A percentile compares a stretch with the other conserved stretches of the same genome.
These are phyloP conservation scores for Candida easanensis DNA, from an alignment of 805 yeast species.

Conservation along the genomic window DNA sequence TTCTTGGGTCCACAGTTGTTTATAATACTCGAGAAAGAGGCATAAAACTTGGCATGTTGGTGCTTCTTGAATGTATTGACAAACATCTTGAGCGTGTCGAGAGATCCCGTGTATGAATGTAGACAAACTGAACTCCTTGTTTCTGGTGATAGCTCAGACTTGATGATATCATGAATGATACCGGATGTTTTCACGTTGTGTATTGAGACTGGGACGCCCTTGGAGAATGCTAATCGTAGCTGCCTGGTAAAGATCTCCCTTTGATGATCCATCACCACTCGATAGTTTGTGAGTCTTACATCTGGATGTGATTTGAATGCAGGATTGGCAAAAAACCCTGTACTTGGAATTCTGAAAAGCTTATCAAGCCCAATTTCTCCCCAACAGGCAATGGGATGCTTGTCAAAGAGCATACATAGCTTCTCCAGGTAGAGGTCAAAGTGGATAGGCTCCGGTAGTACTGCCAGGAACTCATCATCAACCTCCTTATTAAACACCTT, in stretches of 20 bases:
- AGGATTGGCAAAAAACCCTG: slow-evolving; percentile 49
- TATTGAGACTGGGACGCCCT: slow-evolving; percentile 56
- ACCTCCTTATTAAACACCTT: slow-evolving; percentile 42
- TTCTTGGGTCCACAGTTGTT: slow-evolving; percentile 12
- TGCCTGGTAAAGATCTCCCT: slow-evolving; percentile 45
- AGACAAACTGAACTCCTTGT: slow-evolving; percentile 49
- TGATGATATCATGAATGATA: slow-evolving; percentile 44
- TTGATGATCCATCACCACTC: slow-evolving; percentile 70
- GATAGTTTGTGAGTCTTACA: slow-evolving; percentile 38
- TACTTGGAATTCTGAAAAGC: slow-evolving; percentile 60
- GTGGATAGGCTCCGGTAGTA: slow-evolving; percentile 60
- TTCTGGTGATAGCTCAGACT: slow-evolving; percentile 11
- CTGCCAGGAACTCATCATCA: slow-evolving; percentile 36
- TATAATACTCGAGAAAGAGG: slow-evolving; percentile 14
- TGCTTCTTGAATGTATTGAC: slow-evolving; percentile 23
- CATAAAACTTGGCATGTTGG: slow-evolving; percentile 6
- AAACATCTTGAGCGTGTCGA: slow-evolving; percentile 59
- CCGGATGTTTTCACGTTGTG: slow-evolving; percentile 88
- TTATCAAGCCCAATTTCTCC: slow-evolving; percentile 96
- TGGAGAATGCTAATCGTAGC: slow-evolving; percentile 50
- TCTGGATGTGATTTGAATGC: slow-evolving; percentile 7
- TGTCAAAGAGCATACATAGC: slow-evolving; percentile 14
- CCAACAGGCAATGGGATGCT: slow-evolving; percentile 38
- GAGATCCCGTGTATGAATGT: slow-evolving; percentile 85
- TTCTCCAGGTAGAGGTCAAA: slow-evolving; percentile 34